These are phyloP conservation scores for Neonothopanus nambi DNA, from an alignment of 1,284 basidiomycete genomes.

Conservation along the genomic window DNA sequence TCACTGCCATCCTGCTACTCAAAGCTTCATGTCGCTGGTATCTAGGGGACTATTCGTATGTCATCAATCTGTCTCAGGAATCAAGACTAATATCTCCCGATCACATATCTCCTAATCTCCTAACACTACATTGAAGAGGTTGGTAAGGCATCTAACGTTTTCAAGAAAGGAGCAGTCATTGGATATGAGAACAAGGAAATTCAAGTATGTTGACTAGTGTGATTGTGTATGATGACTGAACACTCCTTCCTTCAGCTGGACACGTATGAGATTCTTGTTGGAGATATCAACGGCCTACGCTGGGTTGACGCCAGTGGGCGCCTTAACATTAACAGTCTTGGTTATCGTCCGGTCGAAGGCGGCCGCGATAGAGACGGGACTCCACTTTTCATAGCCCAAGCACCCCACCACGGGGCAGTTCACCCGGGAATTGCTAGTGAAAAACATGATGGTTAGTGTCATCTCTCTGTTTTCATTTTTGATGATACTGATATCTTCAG, in stretches of 20 bases:
- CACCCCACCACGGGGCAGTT: conserved; percentile 47
- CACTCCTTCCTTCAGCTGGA: conserved; percentile 39
- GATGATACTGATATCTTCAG: conserved; percentile 23
- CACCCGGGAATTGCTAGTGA: conserved; percentile 67
- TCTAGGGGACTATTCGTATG: conserved; percentile 58
- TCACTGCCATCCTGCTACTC: background rate
- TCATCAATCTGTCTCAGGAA: conserved; percentile 19
- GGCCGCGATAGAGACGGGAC: conserved; percentile 65
- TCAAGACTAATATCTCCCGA: background rate
- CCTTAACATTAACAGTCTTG: conserved; percentile 44
- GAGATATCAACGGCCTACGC: conserved; percentile 52
- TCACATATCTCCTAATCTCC: no score
- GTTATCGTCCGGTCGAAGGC: conserved; percentile 60
- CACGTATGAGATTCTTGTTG: conserved; percentile 69
- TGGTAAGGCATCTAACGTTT: conserved; percentile 60
- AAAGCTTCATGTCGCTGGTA: conserved; percentile 17
- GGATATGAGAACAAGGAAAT: conserved; percentile 60
- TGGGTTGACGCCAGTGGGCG: conserved; percentile 56
- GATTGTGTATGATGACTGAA: conserved; percentile 6
- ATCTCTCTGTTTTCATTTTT: background rate
- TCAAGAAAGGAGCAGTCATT: conserved; percentile 61
- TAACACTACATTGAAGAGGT: conserved; percentile 56
- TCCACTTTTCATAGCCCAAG: conserved; percentile 61
- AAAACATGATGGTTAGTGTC: conserved; percentile 49
- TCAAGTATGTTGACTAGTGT: conserved; percentile 41